A percentile compares a stretch with the other conserved stretches of the same genome.
These are phyloP conservation scores for Penstemon newberryi DNA, from an alignment of 257 asterid species.

Conservation along the genomic window DNA sequence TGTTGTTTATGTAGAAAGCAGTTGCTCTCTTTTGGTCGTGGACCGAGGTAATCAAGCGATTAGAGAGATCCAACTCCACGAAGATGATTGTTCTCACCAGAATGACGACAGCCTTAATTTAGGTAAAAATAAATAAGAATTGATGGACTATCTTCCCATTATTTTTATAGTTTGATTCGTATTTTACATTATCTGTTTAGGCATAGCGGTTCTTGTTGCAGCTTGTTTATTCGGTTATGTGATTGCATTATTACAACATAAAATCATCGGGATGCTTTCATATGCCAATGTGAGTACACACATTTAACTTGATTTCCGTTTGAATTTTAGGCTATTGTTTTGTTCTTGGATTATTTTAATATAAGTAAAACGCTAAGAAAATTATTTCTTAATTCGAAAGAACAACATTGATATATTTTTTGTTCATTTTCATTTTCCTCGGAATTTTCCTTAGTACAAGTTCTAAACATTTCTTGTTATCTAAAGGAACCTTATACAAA, in stretches of 20 bases:
- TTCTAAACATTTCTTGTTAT: background rate
- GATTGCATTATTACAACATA: slow-evolving; percentile 77
- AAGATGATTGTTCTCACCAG: slow-evolving; percentile 66
- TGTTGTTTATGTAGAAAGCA: slow-evolving; percentile 65
- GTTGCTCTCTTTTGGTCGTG: slow-evolving; percentile 79
- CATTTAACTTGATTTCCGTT: background rate
- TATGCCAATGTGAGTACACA: slow-evolving; percentile 47
- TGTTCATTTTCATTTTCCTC: too few species aligned
- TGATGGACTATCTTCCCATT: background rate
- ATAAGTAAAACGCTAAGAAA: too few species aligned
- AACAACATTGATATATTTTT: too few species aligned
- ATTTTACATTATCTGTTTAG: slow-evolving; percentile 39
- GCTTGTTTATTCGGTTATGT: slow-evolving; percentile 84
- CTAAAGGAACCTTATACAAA: slow-evolving; percentile 50
- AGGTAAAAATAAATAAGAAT: slow-evolving; percentile 37
- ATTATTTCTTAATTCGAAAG: too few species aligned
- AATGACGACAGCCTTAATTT: slow-evolving; percentile 58
- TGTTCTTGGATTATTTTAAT: too few species aligned
- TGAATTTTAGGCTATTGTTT: too few species aligned
- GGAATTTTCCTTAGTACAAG: too few species aligned
- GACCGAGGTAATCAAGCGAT: slow-evolving; percentile 95
- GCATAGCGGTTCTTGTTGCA: slow-evolving; percentile 75
- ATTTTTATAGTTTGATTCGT: slow-evolving; percentile 8
- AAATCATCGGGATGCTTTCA: slow-evolving; percentile 53
- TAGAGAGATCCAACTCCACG: slow-evolving; percentile 82